Evolutionary conservation across 1,284 basidiomycete genomes (phyloP).

Genomic region (Moesziomyces antarcticus): DNA sequence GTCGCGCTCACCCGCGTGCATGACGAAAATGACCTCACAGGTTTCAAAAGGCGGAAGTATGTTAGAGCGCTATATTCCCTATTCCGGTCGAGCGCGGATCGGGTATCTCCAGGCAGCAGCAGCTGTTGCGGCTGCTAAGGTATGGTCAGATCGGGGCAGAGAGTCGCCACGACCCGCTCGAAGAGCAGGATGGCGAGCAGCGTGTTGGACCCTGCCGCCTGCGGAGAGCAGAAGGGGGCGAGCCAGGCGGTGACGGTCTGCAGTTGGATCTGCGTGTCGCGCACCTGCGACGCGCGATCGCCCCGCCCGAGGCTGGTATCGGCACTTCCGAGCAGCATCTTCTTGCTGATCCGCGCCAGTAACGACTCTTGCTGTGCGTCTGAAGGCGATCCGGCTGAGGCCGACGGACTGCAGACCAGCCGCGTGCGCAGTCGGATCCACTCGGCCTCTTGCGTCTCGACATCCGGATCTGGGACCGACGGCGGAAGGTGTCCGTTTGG

Average conservation of each 20-base stretch:
- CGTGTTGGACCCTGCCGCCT: constrained; percentile 48
- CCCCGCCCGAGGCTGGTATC: constrained; percentile 4
- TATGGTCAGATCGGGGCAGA: constrained; percentile 40
- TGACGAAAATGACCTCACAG: constrained; percentile 21
- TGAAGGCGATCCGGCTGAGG: not conserved
- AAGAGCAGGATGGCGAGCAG: constrained; percentile 43
- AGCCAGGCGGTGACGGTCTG: constrained; percentile 35
- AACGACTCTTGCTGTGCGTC: not conserved
- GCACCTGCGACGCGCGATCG: constrained; percentile 3
- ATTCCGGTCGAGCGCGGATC: not conserved
- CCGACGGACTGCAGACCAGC: constrained; percentile 4
- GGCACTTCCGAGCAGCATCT: constrained; percentile 27
- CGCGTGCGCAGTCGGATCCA: constrained; percentile 39
- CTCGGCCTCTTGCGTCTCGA: constrained; percentile 31
- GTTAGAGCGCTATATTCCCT: not conserved
- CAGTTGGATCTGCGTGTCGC: constrained; percentile 24
- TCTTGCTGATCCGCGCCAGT: constrained; percentile 11
- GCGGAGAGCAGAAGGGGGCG: constrained; percentile 44
- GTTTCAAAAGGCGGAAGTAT: not conserved
- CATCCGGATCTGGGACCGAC: constrained; percentile 33
- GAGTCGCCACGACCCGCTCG: constrained; percentile 32
- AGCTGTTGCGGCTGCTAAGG: not conserved
- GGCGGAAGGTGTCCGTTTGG: constrained; percentile 42
- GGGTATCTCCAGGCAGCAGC: not conserved
- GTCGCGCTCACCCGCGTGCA: not conserved